These are phyloP conservation scores for Basidiobolus meristosporus DNA, from an alignment of 371 early-diverging fungal genomes.

Conservation along the genomic window DNA sequence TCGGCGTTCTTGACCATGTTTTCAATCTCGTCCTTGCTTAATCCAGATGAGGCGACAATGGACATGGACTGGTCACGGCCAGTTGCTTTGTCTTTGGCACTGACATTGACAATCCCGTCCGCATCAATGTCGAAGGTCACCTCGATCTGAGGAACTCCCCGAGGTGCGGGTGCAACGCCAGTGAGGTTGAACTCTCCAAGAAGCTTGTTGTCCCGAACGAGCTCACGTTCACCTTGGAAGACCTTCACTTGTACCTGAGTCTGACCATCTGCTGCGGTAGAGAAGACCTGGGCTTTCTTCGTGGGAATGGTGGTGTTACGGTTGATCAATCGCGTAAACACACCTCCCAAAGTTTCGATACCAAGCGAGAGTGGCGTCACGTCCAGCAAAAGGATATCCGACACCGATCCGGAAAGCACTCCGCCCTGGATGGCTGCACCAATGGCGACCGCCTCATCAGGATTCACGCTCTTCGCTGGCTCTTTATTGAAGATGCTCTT, in stretches of 20 bases:
- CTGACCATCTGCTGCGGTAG: slow-evolving; percentile 98
- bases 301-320: slow-evolving; percentile 99
- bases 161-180: slow-evolving; percentile 73
- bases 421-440: slow-evolving; percentile 99
- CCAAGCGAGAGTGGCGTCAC: slow-evolving; percentile 98
- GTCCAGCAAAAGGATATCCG: slow-evolving; percentile 89
- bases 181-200: slow-evolving; percentile 93
- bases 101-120: slow-evolving; percentile 97
- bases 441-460: slow-evolving; percentile 98
- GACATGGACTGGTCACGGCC: slow-evolving; percentile 90
- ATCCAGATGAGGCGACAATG: slow-evolving; percentile 92
- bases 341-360: slow-evolving; percentile 92
- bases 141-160: slow-evolving; percentile 84
- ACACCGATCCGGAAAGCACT: slow-evolving; percentile 88
- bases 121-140: slow-evolving; percentile 99
- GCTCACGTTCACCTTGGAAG: slow-evolving; percentile 98
- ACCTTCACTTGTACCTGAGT: slow-evolving; percentile 95
- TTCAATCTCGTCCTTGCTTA: slow-evolving; percentile 90
- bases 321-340: slow-evolving; percentile 93
- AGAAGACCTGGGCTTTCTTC: slow-evolving; percentile 98
- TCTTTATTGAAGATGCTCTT: slow-evolving; percentile 77
- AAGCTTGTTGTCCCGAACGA: slow-evolving; percentile 92
- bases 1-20: slow-evolving; percentile 91
- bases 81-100: slow-evolving; percentile 94
- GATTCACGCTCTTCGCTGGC: slow-evolving; percentile 90